Base-by-base conservation (phyloP, 305 asterid species). In the Coffea humblotiana region DNA sequence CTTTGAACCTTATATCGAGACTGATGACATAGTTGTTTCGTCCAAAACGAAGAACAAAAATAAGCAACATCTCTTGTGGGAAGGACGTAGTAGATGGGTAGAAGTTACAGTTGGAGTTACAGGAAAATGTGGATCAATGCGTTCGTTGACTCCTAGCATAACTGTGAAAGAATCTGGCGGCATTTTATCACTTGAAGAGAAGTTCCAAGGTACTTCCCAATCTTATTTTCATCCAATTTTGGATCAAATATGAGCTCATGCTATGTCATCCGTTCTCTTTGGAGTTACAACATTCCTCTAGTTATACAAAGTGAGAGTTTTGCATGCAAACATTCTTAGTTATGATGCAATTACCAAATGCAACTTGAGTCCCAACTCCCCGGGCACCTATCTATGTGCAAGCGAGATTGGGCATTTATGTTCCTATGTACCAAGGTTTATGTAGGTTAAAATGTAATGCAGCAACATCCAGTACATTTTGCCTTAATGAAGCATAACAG, bases 141-240 rank as follows among this genome's bases (percentile, higher is more conserved):
- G 74, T 79, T 94, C 98, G 29, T 82, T 94, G 88, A 88, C 97
- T 84, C 98, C 98, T 64, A 94, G 98, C 90, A 81, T 91, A 80
- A 94, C 98, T 70, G 97, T 94, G 76, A 94, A 94, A 87, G 98
- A 94, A 89, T 76, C 84, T 70, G 98, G 98, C 72, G 98, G 88
- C 83, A 92, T 94, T 83, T 89, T 94, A 83, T 94, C 98, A 49
- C 97, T 94, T 18, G 98, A 94, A 88, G 97, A 94, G 89, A 94
- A 94, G 85, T 94, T 94, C 76, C 98, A 94, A 90, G 97, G 97
- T 94, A 88, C 71, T 68, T 78, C 74, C 45, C 37, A 61, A 54
- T 37, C 40, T 64, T 51, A 16, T 21, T 54, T 19, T 69, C 40
- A 54, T 49, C 14, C 72, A 37, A n/a, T 56, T 65, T 64, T 35